Evolutionary conservation across 73 alveolate species (phyloP).

Genomic region (Stentor roeselii): DNA sequence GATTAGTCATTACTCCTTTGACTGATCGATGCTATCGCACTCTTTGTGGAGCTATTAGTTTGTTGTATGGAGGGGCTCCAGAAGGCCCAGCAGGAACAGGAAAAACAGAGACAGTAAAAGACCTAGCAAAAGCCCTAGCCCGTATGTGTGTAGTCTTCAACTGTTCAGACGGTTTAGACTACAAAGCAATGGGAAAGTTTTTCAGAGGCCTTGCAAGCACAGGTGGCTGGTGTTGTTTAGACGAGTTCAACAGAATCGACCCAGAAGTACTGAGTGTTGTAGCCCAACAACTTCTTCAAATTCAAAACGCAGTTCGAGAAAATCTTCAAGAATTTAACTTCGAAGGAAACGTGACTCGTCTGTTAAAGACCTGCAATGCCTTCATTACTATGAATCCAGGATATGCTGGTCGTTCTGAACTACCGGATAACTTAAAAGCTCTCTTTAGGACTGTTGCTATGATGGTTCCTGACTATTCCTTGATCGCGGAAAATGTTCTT

Average conservation of each 20-base stretch:
- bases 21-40: conserved; percentile 96
- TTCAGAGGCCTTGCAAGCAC: conserved; percentile 96
- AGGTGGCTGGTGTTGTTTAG: conserved; percentile 98
- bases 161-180: conserved; percentile 93
- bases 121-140: conserved; percentile 94
- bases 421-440: conserved; percentile 96
- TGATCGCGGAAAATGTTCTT: conserved; percentile 89
- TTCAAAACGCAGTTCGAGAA: conserved; percentile 66
- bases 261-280: conserved; percentile 84
- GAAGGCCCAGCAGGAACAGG: conserved; percentile 99
- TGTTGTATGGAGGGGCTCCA: conserved; percentile 95
- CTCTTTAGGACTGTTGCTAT: conserved; percentile 96
- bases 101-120: conserved; percentile 97
- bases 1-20: conserved; percentile 95
- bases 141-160: conserved; percentile 93
- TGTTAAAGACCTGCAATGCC: conserved; percentile 87
- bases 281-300: conserved; percentile 62
- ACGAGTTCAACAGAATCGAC: conserved; percentile 96
- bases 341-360: conserved; percentile 82
- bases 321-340: conserved; percentile 85
- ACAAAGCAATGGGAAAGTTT: conserved; percentile 97
- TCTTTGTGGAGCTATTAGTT: conserved; percentile 86
- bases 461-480: conserved; percentile 96
- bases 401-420: conserved; percentile 94
- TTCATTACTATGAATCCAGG: conserved; percentile 98